Evolutionary conservation across 495 filamentous ascomycete species (phyloP).

Genomic region (Lasiosphaeria miniovina): DNA sequence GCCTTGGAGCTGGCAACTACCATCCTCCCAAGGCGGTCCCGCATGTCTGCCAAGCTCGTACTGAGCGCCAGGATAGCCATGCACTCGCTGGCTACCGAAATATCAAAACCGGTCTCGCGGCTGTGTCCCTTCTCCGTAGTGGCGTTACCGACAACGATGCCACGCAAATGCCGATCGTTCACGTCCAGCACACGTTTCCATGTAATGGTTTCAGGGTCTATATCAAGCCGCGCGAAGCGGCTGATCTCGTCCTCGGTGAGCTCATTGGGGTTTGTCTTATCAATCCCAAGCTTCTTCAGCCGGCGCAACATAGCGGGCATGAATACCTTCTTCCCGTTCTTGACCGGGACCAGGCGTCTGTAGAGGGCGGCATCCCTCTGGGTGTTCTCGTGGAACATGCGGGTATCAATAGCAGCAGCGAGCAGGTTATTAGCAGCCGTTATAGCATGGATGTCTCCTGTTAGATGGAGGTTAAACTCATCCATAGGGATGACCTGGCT

Average conservation of each 20-base stretch:
- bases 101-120: slow-evolving; percentile 90
- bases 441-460: slow-evolving; percentile 96
- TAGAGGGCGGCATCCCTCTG: slow-evolving; percentile 90
- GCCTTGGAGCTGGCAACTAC: slow-evolving; percentile 83
- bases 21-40: slow-evolving; percentile 92
- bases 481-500: slow-evolving; percentile 99
- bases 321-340: slow-evolving; percentile 86
- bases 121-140: slow-evolving; percentile 84
- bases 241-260: slow-evolving; percentile 85
- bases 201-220: slow-evolving; percentile 94
- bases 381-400: slow-evolving; percentile 95
- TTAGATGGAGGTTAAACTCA: slow-evolving; percentile 97
- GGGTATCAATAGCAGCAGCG: slow-evolving; percentile 95
- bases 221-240: slow-evolving; percentile 87
- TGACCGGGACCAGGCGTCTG: slow-evolving; percentile 80
- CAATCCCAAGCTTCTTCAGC: slow-evolving; percentile 90
- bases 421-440: slow-evolving; percentile 96
- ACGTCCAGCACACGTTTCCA: slow-evolving; percentile 96
- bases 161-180: slow-evolving; percentile 89
- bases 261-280: slow-evolving; percentile 88
- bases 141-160: slow-evolving; percentile 81
- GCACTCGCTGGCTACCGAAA: slow-evolving; percentile 94
- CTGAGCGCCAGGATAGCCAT: slow-evolving; percentile 97
- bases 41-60: slow-evolving; percentile 83
- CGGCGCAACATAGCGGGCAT: slow-evolving; percentile 86